A percentile compares a stretch with the other conserved stretches of the same genome.
Evolutionary conservation across 2,329 filamentous ascomycete species (phyloP).

Genomic region (Monilinia aucupariae): DNA sequence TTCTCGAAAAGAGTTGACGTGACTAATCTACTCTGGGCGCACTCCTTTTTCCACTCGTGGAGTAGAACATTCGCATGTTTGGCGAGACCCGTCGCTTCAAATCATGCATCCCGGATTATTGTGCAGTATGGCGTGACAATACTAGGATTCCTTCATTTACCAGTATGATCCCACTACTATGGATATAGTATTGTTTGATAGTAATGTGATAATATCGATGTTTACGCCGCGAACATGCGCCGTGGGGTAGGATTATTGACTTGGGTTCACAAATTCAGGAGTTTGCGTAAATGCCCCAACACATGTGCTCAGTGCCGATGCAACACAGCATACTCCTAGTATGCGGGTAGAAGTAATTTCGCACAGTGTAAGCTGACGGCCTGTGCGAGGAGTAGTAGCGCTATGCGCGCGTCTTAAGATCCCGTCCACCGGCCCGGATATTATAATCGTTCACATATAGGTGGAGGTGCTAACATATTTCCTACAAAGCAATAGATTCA

Average conservation of each 20-base stretch:
- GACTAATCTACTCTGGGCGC: no score
- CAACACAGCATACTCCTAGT: no score
- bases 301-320: neutral
- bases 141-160: no score
- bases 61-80: no score
- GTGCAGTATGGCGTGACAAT: no score
- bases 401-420: neutral
- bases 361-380: neutral
- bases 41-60: no score
- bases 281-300: neutral
- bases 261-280: neutral
- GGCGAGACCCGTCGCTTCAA: no score
- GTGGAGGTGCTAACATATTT: neutral
- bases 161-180: no score
- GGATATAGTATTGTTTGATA: no score
- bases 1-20: no score
- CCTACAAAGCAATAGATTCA: neutral
- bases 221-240: neutral
- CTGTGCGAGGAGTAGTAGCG: neutral
- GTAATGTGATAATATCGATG: neutral
- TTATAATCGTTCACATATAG: neutral
- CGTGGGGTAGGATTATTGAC: neutral
- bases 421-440: no score
- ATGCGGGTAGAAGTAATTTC: neutral
- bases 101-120: no score